phyloP scores from a whole-genome alignment of 1,284 basidiomycete species.

The Porphyrellus sp. region DNA sequence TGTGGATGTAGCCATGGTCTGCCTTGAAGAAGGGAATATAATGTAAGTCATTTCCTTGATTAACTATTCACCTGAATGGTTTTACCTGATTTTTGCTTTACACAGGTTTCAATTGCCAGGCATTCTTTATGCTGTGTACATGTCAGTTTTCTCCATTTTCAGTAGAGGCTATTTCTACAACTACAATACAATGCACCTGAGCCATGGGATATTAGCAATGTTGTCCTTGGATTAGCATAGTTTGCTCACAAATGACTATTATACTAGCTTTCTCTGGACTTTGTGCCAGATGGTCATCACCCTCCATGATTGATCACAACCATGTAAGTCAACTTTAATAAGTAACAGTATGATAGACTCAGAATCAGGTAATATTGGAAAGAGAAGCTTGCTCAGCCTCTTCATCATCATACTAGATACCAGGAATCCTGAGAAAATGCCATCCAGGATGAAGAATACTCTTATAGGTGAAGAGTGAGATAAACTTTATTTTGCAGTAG shows the following conservation, averaged over 20 bases:
- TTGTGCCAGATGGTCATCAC: neutral
- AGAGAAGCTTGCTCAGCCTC: neutral
- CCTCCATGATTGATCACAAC: neutral
- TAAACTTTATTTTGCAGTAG: too few species aligned
- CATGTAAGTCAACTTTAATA: neutral
- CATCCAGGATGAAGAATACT: too few species aligned
- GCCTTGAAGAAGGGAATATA: neutral
- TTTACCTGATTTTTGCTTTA: neutral
- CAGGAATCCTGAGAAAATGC: too few species aligned
- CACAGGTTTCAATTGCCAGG: conserved; percentile 11
- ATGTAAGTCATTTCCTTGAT: neutral
- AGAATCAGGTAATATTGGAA: neutral
- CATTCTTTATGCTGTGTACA: conserved; percentile 8
- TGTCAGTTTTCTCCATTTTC: conserved; percentile 2
- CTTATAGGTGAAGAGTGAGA: too few species aligned
- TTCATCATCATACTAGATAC: neutral
- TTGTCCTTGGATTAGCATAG: neutral
- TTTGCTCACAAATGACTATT: neutral
- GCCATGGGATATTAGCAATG: neutral
- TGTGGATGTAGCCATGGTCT: neutral
- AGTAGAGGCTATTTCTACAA: conserved; percentile 13
- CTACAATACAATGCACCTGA: conserved; percentile 12
- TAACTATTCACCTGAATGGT: neutral
- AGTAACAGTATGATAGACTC: too few species aligned
- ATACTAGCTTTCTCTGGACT: neutral